Base-by-base conservation (phyloP, 768 basidiomycete species). In the Terana coerulea region DNA sequence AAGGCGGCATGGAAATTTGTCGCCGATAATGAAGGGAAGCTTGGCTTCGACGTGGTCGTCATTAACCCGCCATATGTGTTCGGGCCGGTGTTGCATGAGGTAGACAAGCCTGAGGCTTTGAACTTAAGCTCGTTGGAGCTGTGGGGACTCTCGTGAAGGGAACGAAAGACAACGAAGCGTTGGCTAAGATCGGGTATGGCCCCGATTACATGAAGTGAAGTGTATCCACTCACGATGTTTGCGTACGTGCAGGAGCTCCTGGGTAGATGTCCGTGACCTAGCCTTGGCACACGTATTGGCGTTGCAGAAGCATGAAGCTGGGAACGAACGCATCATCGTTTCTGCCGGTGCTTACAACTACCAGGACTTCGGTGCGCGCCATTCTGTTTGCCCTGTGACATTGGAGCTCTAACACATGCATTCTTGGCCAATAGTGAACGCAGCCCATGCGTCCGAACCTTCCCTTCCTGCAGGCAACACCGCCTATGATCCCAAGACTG, bases 1-100 rank as follows among this genome's bases (percentile, higher is more conserved):
- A 71, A 67, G 56, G 74, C 75, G 14, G 78, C 78, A 14, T 81
- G 80, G 80, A 64, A 67, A 3, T 75, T 73, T 53, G 59, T 74
- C 22, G 62, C 73, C 17, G 53, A 72, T 42, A 68, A 80, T 53
- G 74, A 77, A 46, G 40, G 41, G 10, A 61, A 69, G 39, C 59
- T 79, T 21, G 54, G 61, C 1, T 83, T 76, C 74, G 83, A 83
- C 52, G 51, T 84, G 11, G 67, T 72, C 0, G 71, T 72, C 3
- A 47, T 85, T 26, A 75, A 76, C 55, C 81, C 82, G n/a, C 78
- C 83, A 5, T 77, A 65, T 45, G 47, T 56, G 14, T 56, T 35
- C 37, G 50, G 59, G 12, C 63, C 63, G 11, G 17, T 51, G n/a
- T 30, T 68, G 24, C 73, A 76, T 55, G 67, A 72, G 41, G 65